Evolutionary conservation across 805 yeast species (phyloP).

Genomic region (Cyberlindnera nakhonratchasimensis): DNA sequence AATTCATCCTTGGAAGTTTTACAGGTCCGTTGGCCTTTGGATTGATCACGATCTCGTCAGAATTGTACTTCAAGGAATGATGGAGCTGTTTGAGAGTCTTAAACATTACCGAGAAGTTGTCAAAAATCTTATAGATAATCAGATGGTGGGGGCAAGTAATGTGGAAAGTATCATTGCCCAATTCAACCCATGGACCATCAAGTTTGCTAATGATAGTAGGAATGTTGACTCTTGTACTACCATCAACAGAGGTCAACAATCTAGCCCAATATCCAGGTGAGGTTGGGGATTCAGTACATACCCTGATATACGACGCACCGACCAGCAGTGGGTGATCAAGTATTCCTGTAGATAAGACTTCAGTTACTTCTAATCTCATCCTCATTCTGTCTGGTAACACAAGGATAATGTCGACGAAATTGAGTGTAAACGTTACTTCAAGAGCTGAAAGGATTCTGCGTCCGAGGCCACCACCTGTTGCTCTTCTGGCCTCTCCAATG

Average conservation of each 20-base stretch:
- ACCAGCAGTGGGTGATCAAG: constrained; percentile 25
- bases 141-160: constrained; percentile 69
- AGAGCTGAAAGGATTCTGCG: constrained; percentile 23
- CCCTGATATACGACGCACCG: constrained; percentile 35
- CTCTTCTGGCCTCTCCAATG: constrained; percentile 20
- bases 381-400: constrained; percentile 48
- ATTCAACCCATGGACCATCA: constrained; percentile 34
- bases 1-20: constrained; percentile 51
- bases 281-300: constrained; percentile 53
- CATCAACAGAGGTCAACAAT: constrained; percentile 39
- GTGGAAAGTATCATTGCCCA: constrained; percentile 42
- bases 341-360: constrained; percentile 22
- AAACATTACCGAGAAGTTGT: constrained; percentile 62
- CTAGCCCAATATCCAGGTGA: constrained; percentile 47
- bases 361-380: constrained; percentile 43
- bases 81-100: constrained; percentile 64
- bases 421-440: constrained; percentile 24
- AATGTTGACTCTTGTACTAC: constrained; percentile 25
- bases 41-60: constrained; percentile 34
- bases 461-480: constrained; percentile 17
- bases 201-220: constrained; percentile 31
- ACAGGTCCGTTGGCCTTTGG: constrained; percentile 41
- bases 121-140: constrained; percentile 74
- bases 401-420: constrained; percentile 27
- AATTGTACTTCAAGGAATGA: constrained; percentile 44